phyloP scores from a whole-genome alignment of 75 land plant species.

The Larix kaempferi region DNA sequence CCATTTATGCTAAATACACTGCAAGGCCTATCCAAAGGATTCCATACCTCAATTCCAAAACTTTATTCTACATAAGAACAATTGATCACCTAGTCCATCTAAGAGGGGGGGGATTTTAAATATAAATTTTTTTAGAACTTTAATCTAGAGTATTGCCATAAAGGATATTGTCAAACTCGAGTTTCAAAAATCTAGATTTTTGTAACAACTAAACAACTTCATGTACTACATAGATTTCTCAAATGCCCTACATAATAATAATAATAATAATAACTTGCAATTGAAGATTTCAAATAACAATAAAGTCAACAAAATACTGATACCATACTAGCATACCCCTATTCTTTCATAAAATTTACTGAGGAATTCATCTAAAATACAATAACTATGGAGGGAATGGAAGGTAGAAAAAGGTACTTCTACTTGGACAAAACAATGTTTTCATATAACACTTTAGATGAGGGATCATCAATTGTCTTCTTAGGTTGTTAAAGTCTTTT shows the following conservation, averaged over 20 bases:
- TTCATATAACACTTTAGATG: constrained; percentile 81
- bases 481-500: constrained; percentile 75
- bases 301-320: not conserved
- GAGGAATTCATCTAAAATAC: not conserved
- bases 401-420: not conserved
- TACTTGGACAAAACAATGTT: not conserved
- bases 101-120: too few species aligned
- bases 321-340: not conserved
- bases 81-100: too few species aligned
- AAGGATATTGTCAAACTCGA: constrained; percentile 96
- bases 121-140: too few species aligned
- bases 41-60: not conserved
- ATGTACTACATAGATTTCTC: constrained; percentile 87
- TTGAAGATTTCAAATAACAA: not conserved
- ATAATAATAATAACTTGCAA: not conserved
- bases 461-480: constrained; percentile 68
- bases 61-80: not conserved
- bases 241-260: constrained; percentile 58
- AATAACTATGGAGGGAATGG: not conserved
- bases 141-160: not conserved
- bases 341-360: not conserved
- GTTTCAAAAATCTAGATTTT: constrained; percentile 79
- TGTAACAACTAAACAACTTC: constrained; percentile 82
- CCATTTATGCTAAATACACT: constrained; percentile 66
- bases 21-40: constrained; percentile 36